Percentiles rank a stretch among this genome's conserved stretches.
Conservation (phyloP, 139 green algal species). For the Coelastrella sp. region DNA sequence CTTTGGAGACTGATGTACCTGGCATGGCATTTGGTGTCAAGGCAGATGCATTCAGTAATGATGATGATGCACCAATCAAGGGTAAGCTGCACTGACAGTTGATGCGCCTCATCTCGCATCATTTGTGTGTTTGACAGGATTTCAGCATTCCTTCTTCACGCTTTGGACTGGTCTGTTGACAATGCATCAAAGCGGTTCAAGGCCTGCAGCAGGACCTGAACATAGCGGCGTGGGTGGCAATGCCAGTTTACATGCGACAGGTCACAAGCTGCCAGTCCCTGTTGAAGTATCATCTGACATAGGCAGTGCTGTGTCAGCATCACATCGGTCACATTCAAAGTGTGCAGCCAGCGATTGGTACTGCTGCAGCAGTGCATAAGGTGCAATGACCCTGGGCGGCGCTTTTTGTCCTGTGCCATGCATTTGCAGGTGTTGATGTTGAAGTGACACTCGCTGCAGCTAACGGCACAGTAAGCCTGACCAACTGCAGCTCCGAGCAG, state of each 20-base stretch:
- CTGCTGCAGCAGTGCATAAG: too few relatives aligned
- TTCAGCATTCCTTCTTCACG: not conserved
- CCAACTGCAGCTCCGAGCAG: slow-evolving; percentile 41
- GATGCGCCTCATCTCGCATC: not conserved
- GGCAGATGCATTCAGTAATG: slow-evolving; percentile 52
- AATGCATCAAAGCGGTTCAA: too few relatives aligned
- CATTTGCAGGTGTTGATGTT: slow-evolving; percentile 6
- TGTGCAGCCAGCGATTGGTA: too few relatives aligned
- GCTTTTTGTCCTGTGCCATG: not conserved
- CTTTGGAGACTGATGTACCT: slow-evolving; percentile 49
- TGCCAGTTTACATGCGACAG: not conserved
- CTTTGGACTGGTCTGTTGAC: not conserved
- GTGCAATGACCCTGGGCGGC: too few relatives aligned
- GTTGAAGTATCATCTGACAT: not conserved
- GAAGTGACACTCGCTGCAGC: slow-evolving; percentile 32
- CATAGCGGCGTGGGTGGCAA: too few relatives aligned
- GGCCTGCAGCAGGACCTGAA: too few relatives aligned
- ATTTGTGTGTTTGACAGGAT: not conserved
- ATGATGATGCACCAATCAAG: slow-evolving; percentile 39
- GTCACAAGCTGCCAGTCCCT: not conserved
- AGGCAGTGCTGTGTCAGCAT: not conserved
- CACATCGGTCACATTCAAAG: not conserved
- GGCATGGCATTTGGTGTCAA: slow-evolving; percentile 49
- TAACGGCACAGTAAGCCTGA: slow-evolving; percentile 10
- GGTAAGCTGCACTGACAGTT: not conserved